phyloP scores from a whole-genome alignment of 1,284 basidiomycete genomes.

The Leccinum solheimii region DNA sequence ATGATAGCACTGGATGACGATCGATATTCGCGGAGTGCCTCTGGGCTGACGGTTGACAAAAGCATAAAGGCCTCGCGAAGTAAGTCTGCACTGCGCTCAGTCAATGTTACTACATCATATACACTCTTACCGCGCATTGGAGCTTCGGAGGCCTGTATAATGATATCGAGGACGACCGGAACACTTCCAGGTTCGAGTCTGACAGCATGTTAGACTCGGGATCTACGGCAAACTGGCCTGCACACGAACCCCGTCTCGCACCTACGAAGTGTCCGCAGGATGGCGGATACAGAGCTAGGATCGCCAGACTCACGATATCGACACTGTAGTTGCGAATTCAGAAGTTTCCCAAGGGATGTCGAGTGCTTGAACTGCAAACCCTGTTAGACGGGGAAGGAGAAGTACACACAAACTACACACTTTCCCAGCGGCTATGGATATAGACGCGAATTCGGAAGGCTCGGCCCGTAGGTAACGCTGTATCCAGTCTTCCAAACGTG shows the following conservation, averaged over 20 bases:
- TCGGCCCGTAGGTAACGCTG: conserved; percentile 14
- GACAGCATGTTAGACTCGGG: conserved; percentile 28
- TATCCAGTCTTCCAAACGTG: conserved; percentile 38
- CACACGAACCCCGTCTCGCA: conserved; percentile 25
- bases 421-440: conserved; percentile 21
- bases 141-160: conserved; percentile 35
- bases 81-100: conserved; percentile 36
- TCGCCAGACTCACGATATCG: conserved; percentile 13
- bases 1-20: conserved; percentile 41
- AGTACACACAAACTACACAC: conserved; percentile 14
- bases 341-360: conserved; percentile 15
- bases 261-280: conserved; percentile 24
- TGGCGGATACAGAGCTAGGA: conserved; percentile 2
- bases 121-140: conserved; percentile 37
- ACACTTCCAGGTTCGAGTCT: conserved; percentile 27
- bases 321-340: conserved; percentile 21
- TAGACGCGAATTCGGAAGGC: conserved; percentile 12
- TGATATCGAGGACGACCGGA: conserved; percentile 43
- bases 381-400: conserved; percentile 11
- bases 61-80: conserved; percentile 54
- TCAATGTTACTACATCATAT: background rate
- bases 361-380: conserved; percentile 26
- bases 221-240: conserved; percentile 13
- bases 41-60: conserved; percentile 37
- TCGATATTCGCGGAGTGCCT: conserved; percentile 34